These are phyloP conservation scores for Chytriomyces sp. DNA, from an alignment of 192 early-diverging fungal genomes.

Conservation along the genomic window DNA sequence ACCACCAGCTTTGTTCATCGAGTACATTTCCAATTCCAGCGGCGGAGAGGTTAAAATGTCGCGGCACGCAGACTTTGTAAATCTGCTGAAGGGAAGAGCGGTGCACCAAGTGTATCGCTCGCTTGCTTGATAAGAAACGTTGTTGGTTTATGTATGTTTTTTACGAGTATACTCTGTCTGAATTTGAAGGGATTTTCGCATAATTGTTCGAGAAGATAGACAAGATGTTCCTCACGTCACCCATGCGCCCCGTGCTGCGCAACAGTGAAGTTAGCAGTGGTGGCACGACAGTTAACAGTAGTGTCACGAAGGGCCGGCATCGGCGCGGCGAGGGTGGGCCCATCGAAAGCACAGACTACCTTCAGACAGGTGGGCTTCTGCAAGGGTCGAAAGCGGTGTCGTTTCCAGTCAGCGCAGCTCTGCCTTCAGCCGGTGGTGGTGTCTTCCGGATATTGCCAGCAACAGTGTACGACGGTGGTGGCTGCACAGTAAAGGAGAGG, in stretches of 20 bases:
- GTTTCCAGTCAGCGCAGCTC: conserved; percentile 25
- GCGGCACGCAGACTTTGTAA: conserved; percentile 38
- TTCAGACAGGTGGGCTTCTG: conserved; percentile 14
- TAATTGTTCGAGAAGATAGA: no score
- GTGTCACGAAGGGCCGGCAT: neutral
- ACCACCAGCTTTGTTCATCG: neutral
- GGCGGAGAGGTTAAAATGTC: conserved; percentile 24
- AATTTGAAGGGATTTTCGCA: no score
- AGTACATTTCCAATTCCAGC: neutral
- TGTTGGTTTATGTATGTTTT: neutral
- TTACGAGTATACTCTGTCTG: no score
- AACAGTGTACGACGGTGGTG: neutral
- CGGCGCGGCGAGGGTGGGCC: neutral
- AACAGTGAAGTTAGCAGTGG: no score
- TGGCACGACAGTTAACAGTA: no score
- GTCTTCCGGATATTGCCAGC: conserved; percentile 20
- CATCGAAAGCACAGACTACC: conserved; percentile 27
- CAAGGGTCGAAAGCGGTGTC: conserved; percentile 17
- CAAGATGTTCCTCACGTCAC: conserved; percentile 23
- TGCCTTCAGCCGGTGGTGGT: conserved; percentile 36
- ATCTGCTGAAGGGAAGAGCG: conserved; percentile 22
- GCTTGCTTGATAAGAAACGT: neutral
- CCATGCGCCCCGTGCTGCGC: neutral
- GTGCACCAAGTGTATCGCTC: neutral
- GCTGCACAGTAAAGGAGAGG: neutral